Base-by-base conservation (phyloP, 2,329 filamentous ascomycete genomes). In the Sporothrix curviconia region DNA sequence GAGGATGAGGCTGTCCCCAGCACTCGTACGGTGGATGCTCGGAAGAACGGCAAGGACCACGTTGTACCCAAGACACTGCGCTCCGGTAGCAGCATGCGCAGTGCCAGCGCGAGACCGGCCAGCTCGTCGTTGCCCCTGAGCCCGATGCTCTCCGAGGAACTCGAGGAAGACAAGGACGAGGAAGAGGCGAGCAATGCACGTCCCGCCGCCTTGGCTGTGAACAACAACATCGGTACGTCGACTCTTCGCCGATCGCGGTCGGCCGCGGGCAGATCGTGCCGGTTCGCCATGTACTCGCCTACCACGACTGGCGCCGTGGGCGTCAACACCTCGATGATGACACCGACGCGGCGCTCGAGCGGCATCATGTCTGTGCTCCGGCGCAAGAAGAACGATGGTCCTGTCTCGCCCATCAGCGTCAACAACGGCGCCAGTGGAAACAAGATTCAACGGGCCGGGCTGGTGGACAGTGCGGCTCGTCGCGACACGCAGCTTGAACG, bases 1-100 rank as follows among this genome's bases (percentile, higher is more conserved):
- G 85, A 88, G 49, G 77, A 80, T 14, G 76, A 60, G 28, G 22
- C 46, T 6, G 75, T 17, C 4, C 22, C 19, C 3, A 49, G 25
- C 7, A 37, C 22, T 19, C 51, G 50, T 1, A 68, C 46, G 84
- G 82, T 64, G 82, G 86, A 1, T 87, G n/a, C n/a, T n/a, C 76
- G 1, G 84, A 90, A 65, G 89, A 86, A 1, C 89, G 86, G 65
- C 86, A 90, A 56, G 85, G 88, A 47, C 76, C 80, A 17, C 75
- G 34, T 76, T 14, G 67, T 74, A 46, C 67, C 64, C 56, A 70
- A 63, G 62, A 69, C 64, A 54, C 67, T 69, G 64, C 72, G 66
- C 32, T 58, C 66, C 30, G 52, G 71, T 47, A 60, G 62, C 7
- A 61, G 32, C 24, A 28, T 60, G 19, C 32, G 51, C 37, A 57